Evolutionary conservation across 257 asterid species (phyloP).

Genomic region (Salvia rosmarinus): DNA sequence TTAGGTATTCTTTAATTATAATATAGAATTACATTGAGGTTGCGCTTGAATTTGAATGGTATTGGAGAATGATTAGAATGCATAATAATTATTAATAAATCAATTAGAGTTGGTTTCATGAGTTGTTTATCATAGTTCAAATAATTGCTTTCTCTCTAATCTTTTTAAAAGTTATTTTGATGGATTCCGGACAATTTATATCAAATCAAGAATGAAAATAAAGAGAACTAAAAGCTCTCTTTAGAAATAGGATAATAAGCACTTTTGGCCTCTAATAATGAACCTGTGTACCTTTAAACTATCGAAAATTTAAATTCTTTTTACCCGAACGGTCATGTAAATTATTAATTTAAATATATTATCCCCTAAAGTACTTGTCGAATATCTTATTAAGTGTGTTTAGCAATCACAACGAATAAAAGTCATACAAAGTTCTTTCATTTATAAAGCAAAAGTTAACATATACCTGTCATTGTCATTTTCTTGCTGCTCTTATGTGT

Average conservation of each 20-base stretch:
- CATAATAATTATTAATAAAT: no score
- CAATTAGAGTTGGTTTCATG: no score
- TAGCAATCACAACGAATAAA: neutral
- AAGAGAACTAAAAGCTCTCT: neutral
- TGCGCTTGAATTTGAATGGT: neutral
- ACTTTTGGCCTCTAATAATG: neutral
- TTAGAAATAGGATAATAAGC: neutral
- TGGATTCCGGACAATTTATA: neutral
- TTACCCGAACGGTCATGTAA: neutral
- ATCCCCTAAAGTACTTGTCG: neutral
- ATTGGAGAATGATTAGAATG: neutral
- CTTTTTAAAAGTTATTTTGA: neutral
- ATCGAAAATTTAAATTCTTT: neutral
- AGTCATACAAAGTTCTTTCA: neutral
- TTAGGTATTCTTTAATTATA: neutral
- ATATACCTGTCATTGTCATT: neutral
- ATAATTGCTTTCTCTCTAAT: neutral
- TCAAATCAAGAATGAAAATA: neutral
- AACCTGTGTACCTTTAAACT: neutral
- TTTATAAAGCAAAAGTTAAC: neutral
- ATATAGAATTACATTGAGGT: neutral
- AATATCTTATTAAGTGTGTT: neutral
- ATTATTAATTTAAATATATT: neutral
- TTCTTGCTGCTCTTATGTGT: neutral
- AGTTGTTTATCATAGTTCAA: neutral